phyloP scores from a whole-genome alignment of 2,329 filamentous ascomycete genomes.

The Aspergillus terreus region DNA sequence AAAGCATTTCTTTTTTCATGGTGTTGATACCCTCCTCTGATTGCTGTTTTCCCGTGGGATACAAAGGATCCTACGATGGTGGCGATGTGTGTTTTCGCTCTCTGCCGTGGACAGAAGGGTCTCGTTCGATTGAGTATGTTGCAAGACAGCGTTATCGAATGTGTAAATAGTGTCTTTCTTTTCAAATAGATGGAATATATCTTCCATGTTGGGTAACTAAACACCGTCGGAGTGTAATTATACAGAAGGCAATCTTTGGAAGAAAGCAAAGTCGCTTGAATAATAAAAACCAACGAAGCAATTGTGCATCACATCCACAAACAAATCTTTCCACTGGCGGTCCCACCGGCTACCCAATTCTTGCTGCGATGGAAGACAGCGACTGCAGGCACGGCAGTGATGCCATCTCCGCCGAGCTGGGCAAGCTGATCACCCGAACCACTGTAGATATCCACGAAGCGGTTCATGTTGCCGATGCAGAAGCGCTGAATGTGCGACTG shows the following conservation, averaged over 20 bases:
- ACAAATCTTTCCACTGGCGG: constrained; percentile 85
- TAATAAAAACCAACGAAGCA: neutral
- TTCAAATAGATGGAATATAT: constrained; percentile 30
- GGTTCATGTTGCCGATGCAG: constrained; percentile 94
- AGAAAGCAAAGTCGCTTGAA: neutral
- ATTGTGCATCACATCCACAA: constrained; percentile 69
- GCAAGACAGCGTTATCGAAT: constrained; percentile 8
- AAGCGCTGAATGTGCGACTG: constrained; percentile 79
- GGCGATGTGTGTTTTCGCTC: neutral
- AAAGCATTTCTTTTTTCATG: constrained; percentile 35
- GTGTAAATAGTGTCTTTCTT: constrained; percentile 21
- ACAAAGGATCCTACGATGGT: constrained; percentile 1
- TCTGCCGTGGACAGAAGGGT: constrained; percentile 3
- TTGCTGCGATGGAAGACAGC: constrained; percentile 81
- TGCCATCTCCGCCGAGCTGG: constrained; percentile 82
- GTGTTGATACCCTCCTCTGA: constrained; percentile 42
- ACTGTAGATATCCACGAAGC: constrained; percentile 89
- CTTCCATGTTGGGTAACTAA: constrained; percentile 5
- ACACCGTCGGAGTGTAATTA: no score
- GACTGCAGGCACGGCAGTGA: constrained; percentile 91
- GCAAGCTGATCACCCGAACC: constrained; percentile 80
- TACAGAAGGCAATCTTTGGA: no score
- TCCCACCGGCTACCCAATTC: constrained; percentile 92
- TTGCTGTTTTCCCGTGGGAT: constrained; percentile 23
- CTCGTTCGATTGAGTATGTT: constrained; percentile 1